Base-by-base conservation (phyloP, 768 basidiomycete species). In the Tremella fuciformis region DNA sequence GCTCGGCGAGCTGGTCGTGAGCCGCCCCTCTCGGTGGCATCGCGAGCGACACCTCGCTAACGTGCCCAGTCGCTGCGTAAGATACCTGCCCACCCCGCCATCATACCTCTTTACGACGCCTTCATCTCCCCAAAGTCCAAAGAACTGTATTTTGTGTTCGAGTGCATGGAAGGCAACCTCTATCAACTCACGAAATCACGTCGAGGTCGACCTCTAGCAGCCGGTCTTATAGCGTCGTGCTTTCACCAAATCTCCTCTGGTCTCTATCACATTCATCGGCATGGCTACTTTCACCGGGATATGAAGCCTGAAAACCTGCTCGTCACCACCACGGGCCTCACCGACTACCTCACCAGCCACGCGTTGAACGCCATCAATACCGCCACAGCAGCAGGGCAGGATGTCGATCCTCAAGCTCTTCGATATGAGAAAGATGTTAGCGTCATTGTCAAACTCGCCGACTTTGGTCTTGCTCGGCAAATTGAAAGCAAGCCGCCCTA, bases 271-370 rank as follows among this genome's bases (percentile, higher is more conserved):
- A 91, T 97, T 65, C 96, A 99, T 78, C 76, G 81, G 13, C 81
- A 86, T 26, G 96, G 94, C 37, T 99, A 94, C 79, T 99, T 99
- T 78, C 96, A 99, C 78, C 89, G 96, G 50, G 96, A 99, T 77
- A 96, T 99, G 91, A 99, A 99, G 78, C 96, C 96, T 38, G 96
- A 99, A 78, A 99, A 99, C 70, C 87, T 98, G 8, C 85, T 99
- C 52, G 96, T 99, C 68, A 98, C 96, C 16, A 98, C 96, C 1
- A 96, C 91, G 13, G 96, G 96, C 18, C 83, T 94, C 52, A 87
- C 88, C 65, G 90, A 96, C 78, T 99, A 99, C 74, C 85, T 84
- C 24, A 83, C 89, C 9, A 82, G 90, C 26, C 85, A 85, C n/a
- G 86, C 89, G 11, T 71, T 83, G 51, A 84, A 85, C 16, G 80